Base-by-base conservation (phyloP, 164 flowering plant species). In the Tetracentron sinense region DNA sequence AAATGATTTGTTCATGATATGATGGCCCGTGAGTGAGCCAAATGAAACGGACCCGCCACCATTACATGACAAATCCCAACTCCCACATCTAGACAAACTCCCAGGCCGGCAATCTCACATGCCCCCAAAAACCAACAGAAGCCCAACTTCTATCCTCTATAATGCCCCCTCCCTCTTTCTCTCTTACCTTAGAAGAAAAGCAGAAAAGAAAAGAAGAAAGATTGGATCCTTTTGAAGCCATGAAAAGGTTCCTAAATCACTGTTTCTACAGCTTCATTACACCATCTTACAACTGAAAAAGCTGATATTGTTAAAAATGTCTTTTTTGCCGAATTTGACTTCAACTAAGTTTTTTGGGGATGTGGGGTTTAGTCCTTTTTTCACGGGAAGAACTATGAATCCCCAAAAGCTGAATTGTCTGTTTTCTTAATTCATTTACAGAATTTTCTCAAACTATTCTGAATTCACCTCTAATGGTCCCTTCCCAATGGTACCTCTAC, bases 81-180 rank as follows among this genome's bases (percentile, higher is more conserved):
- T 66, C 78, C 75, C 81, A 78, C 75, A 67, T 60, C 29, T 17
- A 56, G 80, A 82, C 91, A 86, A 86, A 83, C 58, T 58, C 53
- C 68, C 53, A 42, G 82, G 86, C 88, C 86, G 88, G 86, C 90
- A 63, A 69, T 77, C 65, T 70, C 88, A 83, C 85, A 85, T 82
- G 88, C 81, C 70, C 72, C 84, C 83, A 80, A 71, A 77, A 70
- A 50, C 75, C 78, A 70, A 60, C 78, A 58, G 23, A 69, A 55
- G 17, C n/a, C 53, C 58, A 61, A n/a, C n/a, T n/a, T n/a, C n/a
- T n/a, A n/a, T n/a, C 21, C 42, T 49, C 55, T 54, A 29, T 52
- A 44, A 25, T 52, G 28, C 46, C 58, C 65, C 38, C 71, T 54
- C 54, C 61, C 63, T 47, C 44, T 49, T 60, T 30, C 50, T 60